Evolutionary conservation across 202 grass and related monocot genomes (phyloP), one percentile per base, ranked within the genome.

Genomic region (Panicum hallii): DNA sequence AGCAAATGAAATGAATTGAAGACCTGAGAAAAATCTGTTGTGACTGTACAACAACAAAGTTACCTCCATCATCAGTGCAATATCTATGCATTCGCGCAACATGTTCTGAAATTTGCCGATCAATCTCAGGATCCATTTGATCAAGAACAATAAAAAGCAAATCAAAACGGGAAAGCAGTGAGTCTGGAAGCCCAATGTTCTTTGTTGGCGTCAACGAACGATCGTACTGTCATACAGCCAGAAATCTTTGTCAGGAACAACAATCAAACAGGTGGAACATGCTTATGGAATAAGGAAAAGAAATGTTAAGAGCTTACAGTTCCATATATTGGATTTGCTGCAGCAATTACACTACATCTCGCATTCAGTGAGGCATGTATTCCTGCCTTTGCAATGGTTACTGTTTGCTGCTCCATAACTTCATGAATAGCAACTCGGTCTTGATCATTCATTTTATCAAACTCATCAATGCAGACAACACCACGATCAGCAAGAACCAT

Each of bases 361-460:
- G 93, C 97, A 89, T 99, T 96, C 53, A 99, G 82, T 8, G 97
- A 99, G n/a, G 97, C 97, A 82, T 99, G 97, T 80, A 99, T 99
- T 85, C 96, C 93, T 64, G 97, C 97, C 82, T 99, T 99, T 41
- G 97, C 97, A 83, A 99, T 99, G 36, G 97, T 99, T 36, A 99
- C 97, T 58, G 93, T 99, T 83, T 99, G 93, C 58, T 99, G 93
- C 68, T 99, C 97, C 97, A 99, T 99, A 79, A 99, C 97, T 89
- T 99, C 97, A 71, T 99, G 97, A 83, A 99, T 99, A 78, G 97
- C 86, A 74, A 99, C 97, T 77, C 97, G 88, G 23, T 99, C 97
- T 84, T 90, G 93, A 92, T 96, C 97, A 67, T 99, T 99, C 97
- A 96, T 99, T 77, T 99, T 99, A 91, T 99, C 93, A 85, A 99